Conservation (phyloP, 441 rosid genomes). For the Gossypium davidsonii region DNA sequence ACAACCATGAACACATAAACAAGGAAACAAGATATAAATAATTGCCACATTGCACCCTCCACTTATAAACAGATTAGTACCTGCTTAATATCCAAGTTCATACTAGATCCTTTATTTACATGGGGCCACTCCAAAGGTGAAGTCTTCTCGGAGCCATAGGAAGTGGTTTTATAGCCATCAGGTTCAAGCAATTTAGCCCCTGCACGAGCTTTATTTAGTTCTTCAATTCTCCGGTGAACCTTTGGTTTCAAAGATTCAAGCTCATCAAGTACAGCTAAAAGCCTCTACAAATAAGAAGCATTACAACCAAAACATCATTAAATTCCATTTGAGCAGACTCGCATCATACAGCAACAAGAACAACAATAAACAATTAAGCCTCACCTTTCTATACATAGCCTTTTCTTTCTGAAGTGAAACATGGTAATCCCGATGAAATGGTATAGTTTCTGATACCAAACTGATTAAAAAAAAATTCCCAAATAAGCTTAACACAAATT, state of each 20-base stretch:
- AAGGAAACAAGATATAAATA: background rate
- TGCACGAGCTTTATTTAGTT: conserved; percentile 37
- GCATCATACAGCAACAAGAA: background rate
- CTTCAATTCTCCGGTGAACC: conserved; percentile 44
- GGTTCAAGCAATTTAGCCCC: conserved; percentile 29
- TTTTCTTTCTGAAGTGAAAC: conserved; percentile 47
- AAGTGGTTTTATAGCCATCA: conserved; percentile 29
- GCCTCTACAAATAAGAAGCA: conserved; percentile 40
- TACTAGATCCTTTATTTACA: conserved; percentile 29
- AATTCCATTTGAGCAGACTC: background rate
- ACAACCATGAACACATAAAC: background rate
- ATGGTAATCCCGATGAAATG: conserved; percentile 75
- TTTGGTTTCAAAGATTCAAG: conserved; percentile 81
- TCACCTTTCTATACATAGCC: conserved; percentile 61
- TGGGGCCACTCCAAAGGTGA: conserved; percentile 42
- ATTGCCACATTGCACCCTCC: background rate
- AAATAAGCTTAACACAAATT: conserved; percentile 13
- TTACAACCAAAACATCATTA: conserved; percentile 11
- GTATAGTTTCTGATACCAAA: conserved; percentile 91
- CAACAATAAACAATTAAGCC: conserved; percentile 18
- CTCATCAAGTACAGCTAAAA: conserved; percentile 60
- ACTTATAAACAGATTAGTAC: conserved; percentile 26
- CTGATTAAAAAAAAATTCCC: conserved; percentile 29
- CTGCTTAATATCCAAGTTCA: conserved; percentile 31
- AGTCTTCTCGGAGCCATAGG: conserved; percentile 28